Evolutionary conservation across 345 rosid genomes (phyloP), one percentile per base, ranked within the genome.

Genomic region (Passiflora organensis): DNA sequence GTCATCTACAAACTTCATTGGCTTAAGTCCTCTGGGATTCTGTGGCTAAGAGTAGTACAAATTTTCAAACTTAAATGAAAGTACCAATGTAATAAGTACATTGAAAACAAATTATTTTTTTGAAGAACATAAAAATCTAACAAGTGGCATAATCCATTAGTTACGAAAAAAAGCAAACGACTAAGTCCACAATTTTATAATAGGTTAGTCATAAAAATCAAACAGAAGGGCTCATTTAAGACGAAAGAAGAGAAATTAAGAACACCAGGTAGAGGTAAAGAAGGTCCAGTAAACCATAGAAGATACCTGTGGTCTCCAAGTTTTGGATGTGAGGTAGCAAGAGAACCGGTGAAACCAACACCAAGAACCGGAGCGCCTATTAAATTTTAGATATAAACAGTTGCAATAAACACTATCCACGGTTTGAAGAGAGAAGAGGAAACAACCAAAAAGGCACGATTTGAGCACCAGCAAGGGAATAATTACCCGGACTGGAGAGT

Each of bases 281-380:
- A 12, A 41, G n/a, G 13, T 12, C 14, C 10, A 8, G 34, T 28
- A 28, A 41, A 41, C 9, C 43, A 58, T 13, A 38, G 44, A 58
- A n/a, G 32, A 59, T 78, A 81, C 95, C 96, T 86, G 64, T 91
- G 94, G 37, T 86, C 86, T 37, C 98, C 98, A 50, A 63, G 69
- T 78, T 88, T 91, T 0, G 90, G 83, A 11, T 14, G 76, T 22
- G 66, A 38, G 59, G 84, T 82, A 9, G 81, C 89, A 69, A 91
- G 76, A 58, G 95, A 67, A 48, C 89, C 98, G 6, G 94, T 86
- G 73, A 81, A 86, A 12, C 95, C 96, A 43, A 91, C 87, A 54
- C 98, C 98, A 59, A 88, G 71, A 64, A 80, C 96, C 16, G 84
- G 87, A 13, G 45, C 66, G 55, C 91, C 95, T 84, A 71, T 62